Percentiles rank a stretch among this genome's conserved stretches.
Evolutionary conservation across 2,329 filamentous ascomycete genomes (phyloP).

Genomic region (Pseudocercospora eumusae): DNA sequence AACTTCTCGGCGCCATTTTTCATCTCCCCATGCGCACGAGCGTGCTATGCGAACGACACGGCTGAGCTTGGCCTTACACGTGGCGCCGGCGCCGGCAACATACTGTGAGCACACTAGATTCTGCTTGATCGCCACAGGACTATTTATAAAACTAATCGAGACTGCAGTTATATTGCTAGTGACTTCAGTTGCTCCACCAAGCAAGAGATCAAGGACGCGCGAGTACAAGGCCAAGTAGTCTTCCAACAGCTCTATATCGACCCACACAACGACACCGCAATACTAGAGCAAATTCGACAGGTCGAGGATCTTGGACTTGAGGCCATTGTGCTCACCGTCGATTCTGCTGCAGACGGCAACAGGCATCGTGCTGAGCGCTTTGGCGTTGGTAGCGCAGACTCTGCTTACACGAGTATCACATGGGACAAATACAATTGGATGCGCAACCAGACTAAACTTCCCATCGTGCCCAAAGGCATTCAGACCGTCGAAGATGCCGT

Average conservation of each 20-base stretch:
- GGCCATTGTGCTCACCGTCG: slow-evolving; percentile 45
- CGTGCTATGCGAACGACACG: slow-evolving; percentile 75
- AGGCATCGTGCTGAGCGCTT: slow-evolving; percentile 61
- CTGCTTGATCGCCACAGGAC: background rate
- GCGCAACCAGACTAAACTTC: slow-evolving; percentile 42
- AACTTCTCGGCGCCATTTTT: slow-evolving; percentile 85
- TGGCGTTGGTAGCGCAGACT: slow-evolving; percentile 60
- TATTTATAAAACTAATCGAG: background rate
- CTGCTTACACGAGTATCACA: slow-evolving; percentile 67
- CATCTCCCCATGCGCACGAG: slow-evolving; percentile 88
- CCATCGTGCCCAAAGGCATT: slow-evolving; percentile 46
- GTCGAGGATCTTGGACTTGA: slow-evolving; percentile 42
- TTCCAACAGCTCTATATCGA: slow-evolving; percentile 47
- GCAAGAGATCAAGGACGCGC: slow-evolving; percentile 38
- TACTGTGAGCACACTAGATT: slow-evolving; percentile 38
- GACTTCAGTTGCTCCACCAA: slow-evolving; percentile 42
- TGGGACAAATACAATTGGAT: slow-evolving; percentile 63
- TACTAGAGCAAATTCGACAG: slow-evolving; percentile 41
- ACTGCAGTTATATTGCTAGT: slow-evolving; percentile 47
- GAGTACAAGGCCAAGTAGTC: slow-evolving; percentile 37
- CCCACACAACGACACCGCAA: slow-evolving; percentile 36
- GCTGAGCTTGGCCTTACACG: slow-evolving; percentile 44
- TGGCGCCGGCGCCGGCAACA: slow-evolving; percentile 51
- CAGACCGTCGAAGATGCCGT: slow-evolving; percentile 45
- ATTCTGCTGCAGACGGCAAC: slow-evolving; percentile 47